Base-by-base conservation (phyloP, 176 grass and related monocot species). In the Oryza brachyantha region DNA sequence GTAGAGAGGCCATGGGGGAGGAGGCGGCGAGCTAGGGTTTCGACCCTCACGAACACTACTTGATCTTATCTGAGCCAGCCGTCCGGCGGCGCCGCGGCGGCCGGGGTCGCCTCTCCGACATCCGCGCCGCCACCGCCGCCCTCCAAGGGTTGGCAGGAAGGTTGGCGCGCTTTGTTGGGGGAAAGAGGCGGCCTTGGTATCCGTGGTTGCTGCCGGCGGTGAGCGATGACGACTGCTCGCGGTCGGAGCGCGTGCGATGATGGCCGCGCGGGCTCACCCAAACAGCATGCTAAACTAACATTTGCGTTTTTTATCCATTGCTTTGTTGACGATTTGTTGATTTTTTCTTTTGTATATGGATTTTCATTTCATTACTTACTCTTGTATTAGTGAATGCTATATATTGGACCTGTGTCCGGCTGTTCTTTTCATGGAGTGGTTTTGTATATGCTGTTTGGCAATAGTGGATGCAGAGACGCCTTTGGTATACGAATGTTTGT, bases 191-290 rank as follows among this genome's bases (percentile, higher is more conserved):
- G 13, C 14, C 0, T 25, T 2, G 55, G 46, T 48, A 0, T 3
- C 37, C 39, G 72, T 2, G 46, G 43, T 2, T 5, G 19, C 67
- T 3, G 14, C 59, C 73, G 63, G 70, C 76, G 76, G 13, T 22
- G 13, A 26, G 73, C 73, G 66, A 89, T 85, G 83, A 89, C 78
- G 87, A 85, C 65, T 89, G 46, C 83, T 60, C 39, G 83, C 78
- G 83, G 78, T 86, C 73, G 83, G 73, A 90, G 83, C 83, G 68
- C 61, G 21, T 36, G 78, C 83, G 78, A 90, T 82, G 87, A 78
- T 82, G 83, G 83, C 72, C 83, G 38, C 59, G 74, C 87, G 79
- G 82, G 81, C 2, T 77, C 59, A 66, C 74, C 85, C n/a, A 37
- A 85, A 58, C 29, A 69, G 62, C 21, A 7, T 1, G 13, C 37